Evolutionary conservation across 1,139 yeast species (phyloP).

Genomic region (Candida glucosophila): DNA sequence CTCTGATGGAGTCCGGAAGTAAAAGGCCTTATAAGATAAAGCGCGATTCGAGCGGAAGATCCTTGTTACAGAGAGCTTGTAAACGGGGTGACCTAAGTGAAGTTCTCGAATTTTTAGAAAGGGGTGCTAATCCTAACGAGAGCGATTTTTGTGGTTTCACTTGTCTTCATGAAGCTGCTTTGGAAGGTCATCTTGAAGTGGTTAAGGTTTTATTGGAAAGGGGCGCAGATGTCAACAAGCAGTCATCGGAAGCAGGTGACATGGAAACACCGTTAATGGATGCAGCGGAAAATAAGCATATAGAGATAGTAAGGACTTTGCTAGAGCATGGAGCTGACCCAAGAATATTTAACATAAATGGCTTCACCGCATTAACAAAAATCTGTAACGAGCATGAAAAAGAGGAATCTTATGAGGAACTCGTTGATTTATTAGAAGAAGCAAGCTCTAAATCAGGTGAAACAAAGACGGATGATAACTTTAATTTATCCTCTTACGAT

Average conservation of each 20-base stretch:
- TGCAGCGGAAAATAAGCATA: slow-evolving; percentile 79
- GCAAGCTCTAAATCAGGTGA: slow-evolving; percentile 17
- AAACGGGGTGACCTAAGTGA: slow-evolving; percentile 66
- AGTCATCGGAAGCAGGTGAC: slow-evolving; percentile 71
- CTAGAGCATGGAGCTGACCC: slow-evolving; percentile 80
- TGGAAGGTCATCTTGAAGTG: slow-evolving; percentile 62
- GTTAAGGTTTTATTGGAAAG: slow-evolving; percentile 44
- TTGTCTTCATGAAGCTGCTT: slow-evolving; percentile 85
- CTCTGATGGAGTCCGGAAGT: no score
- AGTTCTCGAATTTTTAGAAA: slow-evolving; percentile 48
- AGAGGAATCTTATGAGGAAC: slow-evolving; percentile 36
- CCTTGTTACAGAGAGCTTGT: slow-evolving; percentile 72
- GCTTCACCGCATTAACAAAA: slow-evolving; percentile 62
- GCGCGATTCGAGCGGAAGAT: slow-evolving; percentile 80
- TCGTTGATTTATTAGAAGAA: slow-evolving; percentile 26
- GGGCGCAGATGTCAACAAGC: slow-evolving; percentile 70
- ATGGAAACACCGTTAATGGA: slow-evolving; percentile 86
- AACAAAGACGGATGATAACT: slow-evolving; percentile 3
- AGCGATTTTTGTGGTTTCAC: slow-evolving; percentile 90
- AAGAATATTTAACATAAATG: slow-evolving; percentile 67
- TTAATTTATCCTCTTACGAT: slow-evolving; percentile 3
- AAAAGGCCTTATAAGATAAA: slow-evolving; percentile 42
- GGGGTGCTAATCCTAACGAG: slow-evolving; percentile 74
- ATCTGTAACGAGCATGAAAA: slow-evolving; percentile 29
- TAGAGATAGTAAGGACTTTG: slow-evolving; percentile 59